Evolutionary conservation across 345 rosid species (phyloP), one percentile per base, ranked within the genome.

Genomic region (Bretschneidera sinensis): DNA sequence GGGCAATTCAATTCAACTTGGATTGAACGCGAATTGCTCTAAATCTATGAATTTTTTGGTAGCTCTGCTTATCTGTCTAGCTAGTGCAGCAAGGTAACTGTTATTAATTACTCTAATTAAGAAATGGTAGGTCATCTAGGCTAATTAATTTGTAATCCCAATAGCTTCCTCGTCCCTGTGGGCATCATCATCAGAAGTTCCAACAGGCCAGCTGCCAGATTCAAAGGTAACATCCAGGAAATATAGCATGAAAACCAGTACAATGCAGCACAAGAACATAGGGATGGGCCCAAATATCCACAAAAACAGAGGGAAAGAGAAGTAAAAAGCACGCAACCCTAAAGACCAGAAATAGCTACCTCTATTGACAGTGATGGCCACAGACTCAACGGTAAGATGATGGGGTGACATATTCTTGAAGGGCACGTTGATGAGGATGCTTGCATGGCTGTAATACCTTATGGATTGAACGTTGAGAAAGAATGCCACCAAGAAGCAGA

Each of bases 231-330:
- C 73, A 57, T 92, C 97, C 21, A 89, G 77, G 49, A 81, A 84
- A 61, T 87, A 87, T 28, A 92, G 82, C 82, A 78, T 31, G 70
- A 34, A 72, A 17, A 85, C 88, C 24, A 92, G 75, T 25, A 74
- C 55, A n/a, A 79, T 28, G 71, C 97, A 89, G 47, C 80, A 76
- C 34, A 66, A 21, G 54, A 84, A 73, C 97, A 89, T 89, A 0
- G 94, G 85, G 28, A 92, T 64, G 0, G 98, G 97, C 21, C 98
- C 97, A 67, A 89, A 92, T 48, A 89, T 81, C 98, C 98, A 92
- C 51, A 92, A 69, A 51, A 89, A 85, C 22, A 92, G 33, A 10
- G 98, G 98, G 51, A 84, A 76, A 0, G 98, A 92, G 81, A 89
- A 87, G 76, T 92, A 89, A 51, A 89, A 92, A 1, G 97, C 91